Evolutionary conservation across 2,329 filamentous ascomycete genomes (phyloP).

Genomic region (Simplicillium sp.): DNA sequence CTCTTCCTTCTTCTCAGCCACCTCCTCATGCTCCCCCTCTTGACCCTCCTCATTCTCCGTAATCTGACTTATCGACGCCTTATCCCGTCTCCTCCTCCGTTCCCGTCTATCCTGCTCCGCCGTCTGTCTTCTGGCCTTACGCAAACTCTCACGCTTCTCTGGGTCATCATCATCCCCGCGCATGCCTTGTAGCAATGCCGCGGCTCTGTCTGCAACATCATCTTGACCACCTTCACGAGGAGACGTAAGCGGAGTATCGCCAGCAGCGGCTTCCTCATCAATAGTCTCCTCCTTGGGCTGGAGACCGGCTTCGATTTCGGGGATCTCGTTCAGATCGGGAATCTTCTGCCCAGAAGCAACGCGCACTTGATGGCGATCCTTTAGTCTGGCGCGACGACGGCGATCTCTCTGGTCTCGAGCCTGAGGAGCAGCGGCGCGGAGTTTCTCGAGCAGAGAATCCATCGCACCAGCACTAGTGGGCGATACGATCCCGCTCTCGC

Average conservation of each 20-base stretch:
- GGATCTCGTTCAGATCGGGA: constrained; percentile 56
- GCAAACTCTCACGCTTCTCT: constrained; percentile 49
- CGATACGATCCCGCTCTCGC: constrained; percentile 45
- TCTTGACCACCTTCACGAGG: constrained; percentile 43
- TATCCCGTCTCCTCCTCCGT: constrained; percentile 57
- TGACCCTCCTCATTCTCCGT: constrained; percentile 13
- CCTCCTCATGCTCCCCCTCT: constrained; percentile 12
- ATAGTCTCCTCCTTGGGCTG: constrained; percentile 24
- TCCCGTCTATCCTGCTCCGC: constrained; percentile 69
- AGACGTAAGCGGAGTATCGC: constrained; percentile 34
- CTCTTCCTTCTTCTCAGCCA: constrained; percentile 6
- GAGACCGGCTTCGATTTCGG: constrained; percentile 39
- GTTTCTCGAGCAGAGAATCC: constrained; percentile 90
- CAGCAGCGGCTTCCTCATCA: constrained; percentile 42
- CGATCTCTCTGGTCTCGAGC: constrained; percentile 82
- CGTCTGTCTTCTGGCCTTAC: constrained; percentile 55
- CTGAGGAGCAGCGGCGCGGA: constrained; percentile 86
- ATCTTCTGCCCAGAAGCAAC: constrained; percentile 83
- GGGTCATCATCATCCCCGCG: constrained; percentile 52
- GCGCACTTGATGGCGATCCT: constrained; percentile 83
- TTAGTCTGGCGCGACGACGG: constrained; percentile 75
- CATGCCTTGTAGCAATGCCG: constrained; percentile 74
- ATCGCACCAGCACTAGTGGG: constrained; percentile 79
- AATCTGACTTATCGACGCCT: constrained; percentile 29
- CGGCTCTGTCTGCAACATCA: constrained; percentile 79